These are phyloP conservation scores for Aulographum hederae DNA, from an alignment of 2,329 filamentous ascomycete species.

Conservation along the genomic window DNA sequence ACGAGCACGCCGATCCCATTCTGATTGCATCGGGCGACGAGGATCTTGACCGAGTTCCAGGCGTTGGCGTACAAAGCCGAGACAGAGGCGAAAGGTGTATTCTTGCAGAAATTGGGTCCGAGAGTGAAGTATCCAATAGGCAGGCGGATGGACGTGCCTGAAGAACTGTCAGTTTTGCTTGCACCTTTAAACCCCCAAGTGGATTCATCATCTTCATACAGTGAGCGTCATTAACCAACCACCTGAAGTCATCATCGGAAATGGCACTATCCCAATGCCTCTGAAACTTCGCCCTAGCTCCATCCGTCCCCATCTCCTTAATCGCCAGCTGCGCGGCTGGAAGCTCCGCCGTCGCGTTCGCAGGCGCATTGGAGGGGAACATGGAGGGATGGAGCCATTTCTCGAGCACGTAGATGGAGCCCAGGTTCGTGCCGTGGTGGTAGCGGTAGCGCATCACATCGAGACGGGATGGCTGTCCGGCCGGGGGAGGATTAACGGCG, in stretches of 20 bases:
- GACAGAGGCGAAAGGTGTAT: constrained; percentile 32
- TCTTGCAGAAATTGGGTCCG: constrained; percentile 28
- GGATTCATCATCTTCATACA: constrained; percentile 14
- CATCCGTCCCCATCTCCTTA: constrained; percentile 26
- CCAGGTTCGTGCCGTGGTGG: constrained; percentile 40
- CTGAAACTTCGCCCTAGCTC: constrained; percentile 32
- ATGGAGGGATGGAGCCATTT: constrained; percentile 35
- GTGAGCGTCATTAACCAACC: constrained; percentile 31
- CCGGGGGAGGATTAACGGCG: neutral
- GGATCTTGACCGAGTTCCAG: constrained; percentile 30
- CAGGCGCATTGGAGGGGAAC: constrained; percentile 24
- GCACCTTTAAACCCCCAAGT: neutral
- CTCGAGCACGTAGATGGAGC: constrained; percentile 41
- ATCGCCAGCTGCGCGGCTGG: constrained; percentile 31
- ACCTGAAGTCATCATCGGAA: constrained; percentile 31
- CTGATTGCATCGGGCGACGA: constrained; percentile 26
- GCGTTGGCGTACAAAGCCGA: constrained; percentile 32
- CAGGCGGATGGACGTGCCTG: constrained; percentile 35
- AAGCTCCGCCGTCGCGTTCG: constrained; percentile 29
- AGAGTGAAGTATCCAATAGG: constrained; percentile 43
- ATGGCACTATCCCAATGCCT: constrained; percentile 33
- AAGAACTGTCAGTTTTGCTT: neutral
- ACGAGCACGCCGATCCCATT: constrained; percentile 37
- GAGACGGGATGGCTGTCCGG: constrained; percentile 12
- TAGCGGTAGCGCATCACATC: constrained; percentile 37